Base-by-base conservation (phyloP, 148 eudicot genomes). In the Tetragonia tetragonoides region DNA sequence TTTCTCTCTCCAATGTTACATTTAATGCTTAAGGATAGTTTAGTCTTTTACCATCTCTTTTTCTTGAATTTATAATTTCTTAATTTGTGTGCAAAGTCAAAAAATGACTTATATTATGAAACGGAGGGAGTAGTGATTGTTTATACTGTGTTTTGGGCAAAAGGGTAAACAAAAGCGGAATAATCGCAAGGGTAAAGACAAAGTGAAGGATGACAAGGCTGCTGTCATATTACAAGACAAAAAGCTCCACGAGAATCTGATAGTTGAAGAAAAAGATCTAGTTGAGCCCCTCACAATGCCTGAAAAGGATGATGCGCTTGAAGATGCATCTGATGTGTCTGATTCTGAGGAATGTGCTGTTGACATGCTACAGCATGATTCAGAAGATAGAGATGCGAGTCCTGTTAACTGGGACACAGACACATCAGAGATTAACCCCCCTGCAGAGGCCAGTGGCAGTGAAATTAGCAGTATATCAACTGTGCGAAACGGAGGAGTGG, bases 131-230 rank as follows among this genome's bases (percentile, higher is more conserved):
- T 59, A 42, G 17, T 78, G 60, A 71, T 78, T 74, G 39, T 66
- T 75, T 67, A 60, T 57, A 61, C 34, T 53, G 14, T 41, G 34
- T 78, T 72, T 42, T 76, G 40, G 60, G 63, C 37, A 72, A 71
- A 80, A 95, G 98, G 91, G 85, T 53, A 96, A 96, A 76, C 97
- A 93, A 81, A 96, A 96, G 80, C 85, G 92, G 23, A 93, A 93
- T 83, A 90, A 81, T 74, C 93, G 95, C 77, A 93, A 85, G 86
- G 93, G 86, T 51, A 91, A 91, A 77, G 99, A 91, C 40, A 93
- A 93, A 79, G 87, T 77, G 65, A 88, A 86, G 84, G 93, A 88
- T 85, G 99, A 91, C 56, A 92, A 87, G 74, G 63, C 83, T 72
- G 68, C 59, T 74, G 81, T 83, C 76, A 63, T 70, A 53, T 73